phyloP scores from a whole-genome alignment of 108 stramenopile genomes.

The Licmophora abbreviata region DNA sequence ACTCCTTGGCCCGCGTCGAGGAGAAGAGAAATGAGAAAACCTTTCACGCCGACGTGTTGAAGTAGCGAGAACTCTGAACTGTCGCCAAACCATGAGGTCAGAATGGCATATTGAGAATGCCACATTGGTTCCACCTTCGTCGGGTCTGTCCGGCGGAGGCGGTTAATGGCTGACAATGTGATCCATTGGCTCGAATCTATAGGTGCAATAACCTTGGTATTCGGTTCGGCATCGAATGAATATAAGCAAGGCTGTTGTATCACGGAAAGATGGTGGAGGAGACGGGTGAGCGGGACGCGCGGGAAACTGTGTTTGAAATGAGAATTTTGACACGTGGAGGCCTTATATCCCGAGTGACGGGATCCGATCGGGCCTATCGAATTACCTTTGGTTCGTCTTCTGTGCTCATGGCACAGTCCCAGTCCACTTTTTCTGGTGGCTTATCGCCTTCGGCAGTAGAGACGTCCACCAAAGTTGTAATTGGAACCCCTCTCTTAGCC shows the following conservation, averaged over 20 bases:
- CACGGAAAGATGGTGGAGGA: no score
- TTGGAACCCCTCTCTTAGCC: conserved; percentile 54
- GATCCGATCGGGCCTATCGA: no score
- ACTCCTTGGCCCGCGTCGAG: conserved; percentile 46
- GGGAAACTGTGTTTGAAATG: no score
- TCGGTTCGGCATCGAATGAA: conserved; percentile 67
- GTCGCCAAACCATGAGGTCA: conserved; percentile 62
- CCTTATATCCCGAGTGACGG: no score
- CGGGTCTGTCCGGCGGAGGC: conserved; percentile 74
- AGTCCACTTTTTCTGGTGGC: conserved; percentile 65
- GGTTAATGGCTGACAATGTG: conserved; percentile 59
- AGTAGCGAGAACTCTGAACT: conserved; percentile 46
- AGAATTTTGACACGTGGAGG: no score
- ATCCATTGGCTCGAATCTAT: conserved; percentile 63
- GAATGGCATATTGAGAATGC: conserved; percentile 69
- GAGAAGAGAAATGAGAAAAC: conserved; percentile 45
- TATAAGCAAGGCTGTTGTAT: conserved; percentile 44
- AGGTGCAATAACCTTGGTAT: conserved; percentile 75
- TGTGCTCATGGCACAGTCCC: conserved; percentile 81
- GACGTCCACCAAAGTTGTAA: conserved; percentile 41
- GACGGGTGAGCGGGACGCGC: no score
- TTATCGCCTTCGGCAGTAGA: conserved; percentile 44
- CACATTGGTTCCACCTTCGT: conserved; percentile 88
- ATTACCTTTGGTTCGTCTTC: conserved; percentile 45
- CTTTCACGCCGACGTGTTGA: conserved; percentile 58